These are phyloP conservation scores for Myriosclerotinia scirpicola DNA, from an alignment of 2,329 filamentous ascomycete genomes.

Conservation along the genomic window DNA sequence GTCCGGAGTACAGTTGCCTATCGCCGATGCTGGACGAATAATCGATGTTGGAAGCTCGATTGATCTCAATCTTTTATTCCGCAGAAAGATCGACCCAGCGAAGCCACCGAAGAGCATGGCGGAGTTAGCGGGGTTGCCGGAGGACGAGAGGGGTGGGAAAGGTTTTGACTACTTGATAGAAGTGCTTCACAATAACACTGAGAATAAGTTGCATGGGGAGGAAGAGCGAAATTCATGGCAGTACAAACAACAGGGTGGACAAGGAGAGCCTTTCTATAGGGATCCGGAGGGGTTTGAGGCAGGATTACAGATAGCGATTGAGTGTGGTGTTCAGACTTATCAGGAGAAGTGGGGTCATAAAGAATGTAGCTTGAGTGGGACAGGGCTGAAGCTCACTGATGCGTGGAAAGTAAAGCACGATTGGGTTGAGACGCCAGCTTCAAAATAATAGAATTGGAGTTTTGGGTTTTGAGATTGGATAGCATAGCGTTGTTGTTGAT, in stretches of 20 bases:
- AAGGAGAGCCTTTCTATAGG: constrained; percentile 55
- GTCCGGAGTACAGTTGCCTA: constrained; percentile 45
- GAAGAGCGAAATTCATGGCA: constrained; percentile 53
- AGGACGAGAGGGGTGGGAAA: constrained; percentile 10
- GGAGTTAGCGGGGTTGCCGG: neutral
- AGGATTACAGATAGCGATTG: constrained; percentile 48
- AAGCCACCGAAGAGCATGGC: constrained; percentile 25
- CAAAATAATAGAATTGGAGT: neutral
- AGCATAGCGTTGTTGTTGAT: neutral
- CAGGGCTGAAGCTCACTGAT: constrained; percentile 44
- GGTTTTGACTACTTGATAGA: constrained; percentile 40
- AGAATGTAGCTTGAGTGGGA: constrained; percentile 45
- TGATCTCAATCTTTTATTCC: constrained; percentile 20
- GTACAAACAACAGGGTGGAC: constrained; percentile 50
- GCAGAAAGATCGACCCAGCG: neutral
- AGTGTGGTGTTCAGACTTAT: constrained; percentile 46
- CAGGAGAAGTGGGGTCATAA: constrained; percentile 49
- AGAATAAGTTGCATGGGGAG: constrained; percentile 35
- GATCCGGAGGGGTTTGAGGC: constrained; percentile 48
- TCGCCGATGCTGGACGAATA: constrained; percentile 46
- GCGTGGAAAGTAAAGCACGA: constrained; percentile 49
- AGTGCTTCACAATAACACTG: constrained; percentile 38
- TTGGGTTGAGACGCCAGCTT: constrained; percentile 34
- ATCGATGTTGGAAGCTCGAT: constrained; percentile 47
- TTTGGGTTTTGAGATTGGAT: neutral